Evolutionary conservation across 2,329 filamentous ascomycete species (phyloP), one percentile per base, ranked within the genome.

Genomic region (Beauveria bassiana): DNA sequence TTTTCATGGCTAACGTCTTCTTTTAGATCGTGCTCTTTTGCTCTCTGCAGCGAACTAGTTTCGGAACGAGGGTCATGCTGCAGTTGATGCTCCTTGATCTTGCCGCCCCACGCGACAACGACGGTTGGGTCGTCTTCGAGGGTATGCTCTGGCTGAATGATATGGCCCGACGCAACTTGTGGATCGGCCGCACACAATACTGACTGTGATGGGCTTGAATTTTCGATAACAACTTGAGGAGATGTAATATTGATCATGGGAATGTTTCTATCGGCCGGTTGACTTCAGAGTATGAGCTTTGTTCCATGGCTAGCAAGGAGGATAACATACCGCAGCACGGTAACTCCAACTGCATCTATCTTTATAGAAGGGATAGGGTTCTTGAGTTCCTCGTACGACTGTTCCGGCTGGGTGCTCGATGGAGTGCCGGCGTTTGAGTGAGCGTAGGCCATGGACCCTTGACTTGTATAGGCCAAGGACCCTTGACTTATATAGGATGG

Each of bases 71-170:
- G 8, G 14, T 60, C 57, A 6, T 52, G 49, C 12, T 55, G 42
- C 18, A 61, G 22, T n/a, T 38, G 14, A 43, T 61, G 59, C 34
- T 61, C 59, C 18, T 56, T 61, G 43, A 38, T 34, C 34, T 56
- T 61, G 5, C 34, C 45, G 5, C 34, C 43, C n/a, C 52, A 8
- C 8, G 38, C 34, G 12, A n/a, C 31, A 7, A 60, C 52, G n/a
- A 24, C 6, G 22, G 52, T 61, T 56, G 20, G 22, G 24, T 56
- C 59, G 26, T 61, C 52, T 5, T 55, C 42, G 18, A 61, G 22
- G 8, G 43, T 26, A 31, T 61, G 52, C 34, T 61, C 59, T 34
- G 59, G 59, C 18, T 61, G 59, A n/a, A 56, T 61, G 6, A 61
- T 61, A 24, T 43, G 31, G 1, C 59, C 59, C 3, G 59, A 56